phyloP scores from a whole-genome alignment of 2,329 filamentous ascomycete species.

The Alternaria triticimaculans region DNA sequence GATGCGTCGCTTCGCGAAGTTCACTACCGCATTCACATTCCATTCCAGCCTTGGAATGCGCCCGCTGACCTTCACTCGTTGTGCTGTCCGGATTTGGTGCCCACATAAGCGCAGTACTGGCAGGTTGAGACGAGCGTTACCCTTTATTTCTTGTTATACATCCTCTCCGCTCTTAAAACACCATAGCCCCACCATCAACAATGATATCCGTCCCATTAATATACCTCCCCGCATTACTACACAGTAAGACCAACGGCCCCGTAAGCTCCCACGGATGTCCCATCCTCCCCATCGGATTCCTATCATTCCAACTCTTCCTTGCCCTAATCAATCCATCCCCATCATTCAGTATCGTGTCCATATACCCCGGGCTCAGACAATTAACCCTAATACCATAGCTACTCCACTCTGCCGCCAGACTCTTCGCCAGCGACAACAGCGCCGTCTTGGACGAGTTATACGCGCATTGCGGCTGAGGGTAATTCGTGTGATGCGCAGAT shows the following conservation, averaged over 20 bases:
- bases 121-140: too few relatives aligned
- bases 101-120: too few relatives aligned
- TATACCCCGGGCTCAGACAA: constrained; percentile 74
- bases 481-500: constrained; percentile 73
- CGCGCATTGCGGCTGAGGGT: constrained; percentile 72
- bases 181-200: constrained; percentile 62
- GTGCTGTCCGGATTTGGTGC: too few relatives aligned
- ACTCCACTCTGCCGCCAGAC: constrained; percentile 76
- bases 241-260: constrained; percentile 66
- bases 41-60: too few relatives aligned
- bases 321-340: constrained; percentile 64
- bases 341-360: constrained; percentile 77
- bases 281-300: constrained; percentile 71
- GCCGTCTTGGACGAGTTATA: constrained; percentile 78
- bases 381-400: constrained; percentile 74
- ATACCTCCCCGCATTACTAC: constrained; percentile 68
- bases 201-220: constrained; percentile 72
- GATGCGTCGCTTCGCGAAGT: not conserved
- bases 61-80: too few relatives aligned
- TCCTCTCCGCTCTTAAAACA: constrained; percentile 25
- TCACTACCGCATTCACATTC: too few relatives aligned
- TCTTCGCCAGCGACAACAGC: constrained; percentile 67
- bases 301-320: constrained; percentile 62
- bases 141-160: too few relatives aligned
- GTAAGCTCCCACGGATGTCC: constrained; percentile 68